phyloP scores from a whole-genome alignment of 192 early-diverging fungal species.

The Entophlyctis luteolus region DNA sequence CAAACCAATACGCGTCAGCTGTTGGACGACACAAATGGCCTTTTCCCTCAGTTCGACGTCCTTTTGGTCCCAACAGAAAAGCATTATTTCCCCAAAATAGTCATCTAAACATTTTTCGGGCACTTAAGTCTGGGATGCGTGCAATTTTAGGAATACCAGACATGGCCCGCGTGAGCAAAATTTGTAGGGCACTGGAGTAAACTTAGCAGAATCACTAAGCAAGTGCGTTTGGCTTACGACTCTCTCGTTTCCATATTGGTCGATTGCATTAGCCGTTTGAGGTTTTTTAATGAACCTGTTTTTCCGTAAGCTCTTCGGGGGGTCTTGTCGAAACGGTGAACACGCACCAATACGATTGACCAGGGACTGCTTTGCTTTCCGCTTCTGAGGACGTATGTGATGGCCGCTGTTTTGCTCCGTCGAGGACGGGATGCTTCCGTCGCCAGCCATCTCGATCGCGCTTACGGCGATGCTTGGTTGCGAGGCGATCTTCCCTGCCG shows the following conservation, averaged over 20 bases:
- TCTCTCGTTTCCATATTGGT: conserved; percentile 25
- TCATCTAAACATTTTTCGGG: conserved; percentile 34
- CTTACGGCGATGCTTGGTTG: neutral
- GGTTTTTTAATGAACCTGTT: neutral
- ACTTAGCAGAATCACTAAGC: neutral
- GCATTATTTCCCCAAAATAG: conserved; percentile 55
- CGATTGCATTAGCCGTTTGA: conserved; percentile 17
- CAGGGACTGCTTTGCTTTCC: neutral
- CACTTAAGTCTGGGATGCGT: neutral
- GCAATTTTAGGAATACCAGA: conserved; percentile 40
- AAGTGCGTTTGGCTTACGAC: conserved; percentile 4
- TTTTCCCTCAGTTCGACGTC: conserved; percentile 47
- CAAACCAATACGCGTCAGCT: conserved; percentile 61
- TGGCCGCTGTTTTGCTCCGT: neutral
- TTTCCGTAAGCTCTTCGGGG: neutral
- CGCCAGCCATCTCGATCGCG: neutral
- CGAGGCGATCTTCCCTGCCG: neutral
- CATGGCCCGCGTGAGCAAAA: conserved; percentile 71
- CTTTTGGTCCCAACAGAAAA: conserved; percentile 40
- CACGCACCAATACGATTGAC: neutral
- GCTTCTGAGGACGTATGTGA: neutral
- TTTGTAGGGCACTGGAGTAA: conserved; percentile 58
- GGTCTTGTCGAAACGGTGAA: neutral
- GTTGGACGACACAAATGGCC: conserved; percentile 63
- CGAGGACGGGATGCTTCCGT: neutral